Percentiles rank a stretch among this genome's conserved stretches.
Evolutionary conservation across 495 filamentous ascomycete species (phyloP).

Genomic region (Daldinia loculata): DNA sequence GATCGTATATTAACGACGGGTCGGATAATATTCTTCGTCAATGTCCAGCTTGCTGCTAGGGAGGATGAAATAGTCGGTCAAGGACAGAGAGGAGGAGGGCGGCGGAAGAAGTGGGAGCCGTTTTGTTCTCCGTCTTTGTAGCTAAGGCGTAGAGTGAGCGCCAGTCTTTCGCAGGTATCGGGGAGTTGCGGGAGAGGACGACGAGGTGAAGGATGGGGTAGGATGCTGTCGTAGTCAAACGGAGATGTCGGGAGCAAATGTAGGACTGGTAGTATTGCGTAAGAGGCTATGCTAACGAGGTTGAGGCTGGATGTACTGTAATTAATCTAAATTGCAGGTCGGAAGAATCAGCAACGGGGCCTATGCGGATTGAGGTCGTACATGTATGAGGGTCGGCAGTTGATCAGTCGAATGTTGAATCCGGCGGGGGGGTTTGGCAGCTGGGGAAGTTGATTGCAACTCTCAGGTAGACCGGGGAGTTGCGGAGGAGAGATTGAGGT

Average conservation of each 20-base stretch:
- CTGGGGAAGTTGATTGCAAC: conserved; percentile 30
- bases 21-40: conserved; percentile 26
- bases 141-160: conserved; percentile 27
- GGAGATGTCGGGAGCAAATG: conserved; percentile 26
- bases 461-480: conserved; percentile 17
- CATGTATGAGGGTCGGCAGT: conserved; percentile 42
- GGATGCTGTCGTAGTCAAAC: conserved; percentile 27
- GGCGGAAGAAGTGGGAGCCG: conserved; percentile 55
- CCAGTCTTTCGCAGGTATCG: conserved; percentile 9
- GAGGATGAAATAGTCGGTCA: conserved; percentile 59
- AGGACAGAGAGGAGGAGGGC: conserved; percentile 55
- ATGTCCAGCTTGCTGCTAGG: conserved; percentile 46
- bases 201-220: conserved; percentile 22
- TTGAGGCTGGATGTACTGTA: conserved; percentile 35
- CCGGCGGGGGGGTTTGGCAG: conserved; percentile 15
- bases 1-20: conserved; percentile 37
- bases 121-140: conserved; percentile 55
- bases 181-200: conserved; percentile 14
- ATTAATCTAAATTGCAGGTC: conserved; percentile 41
- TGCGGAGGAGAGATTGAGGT: conserved; percentile 35
- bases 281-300: conserved; percentile 39
- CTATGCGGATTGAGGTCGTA: conserved; percentile 32
- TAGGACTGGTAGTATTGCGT: conserved; percentile 33
- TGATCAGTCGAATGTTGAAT: conserved; percentile 25
- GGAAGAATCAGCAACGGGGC: conserved; percentile 39